Evolutionary conservation across 768 basidiomycete genomes (phyloP).

Genomic region (Tulasnella calospora): DNA sequence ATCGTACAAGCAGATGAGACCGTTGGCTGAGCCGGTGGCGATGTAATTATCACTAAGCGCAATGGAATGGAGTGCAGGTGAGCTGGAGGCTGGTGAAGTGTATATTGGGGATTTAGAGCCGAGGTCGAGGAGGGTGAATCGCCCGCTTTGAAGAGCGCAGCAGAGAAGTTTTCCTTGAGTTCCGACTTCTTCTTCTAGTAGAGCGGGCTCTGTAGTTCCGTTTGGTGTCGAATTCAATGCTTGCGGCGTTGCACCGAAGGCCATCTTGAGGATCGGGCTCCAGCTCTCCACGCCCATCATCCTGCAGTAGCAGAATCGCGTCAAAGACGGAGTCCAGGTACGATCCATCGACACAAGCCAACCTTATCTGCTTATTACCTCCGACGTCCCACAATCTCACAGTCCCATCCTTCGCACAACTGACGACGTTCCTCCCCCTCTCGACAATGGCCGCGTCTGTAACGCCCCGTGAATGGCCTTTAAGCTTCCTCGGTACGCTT

Average conservation of each 20-base stretch:
- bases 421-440: constrained; percentile 61
- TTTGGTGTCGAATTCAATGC: constrained; percentile 6
- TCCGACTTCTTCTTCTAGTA: constrained; percentile 42
- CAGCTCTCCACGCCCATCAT: constrained; percentile 42
- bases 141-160: constrained; percentile 52
- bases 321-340: neutral
- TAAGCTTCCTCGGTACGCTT: constrained; percentile 55
- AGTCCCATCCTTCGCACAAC: constrained; percentile 62
- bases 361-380: constrained; percentile 45
- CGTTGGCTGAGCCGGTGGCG: constrained; percentile 55
- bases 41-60: constrained; percentile 44
- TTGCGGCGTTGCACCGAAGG: constrained; percentile 40
- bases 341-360: neutral
- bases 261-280: constrained; percentile 46
- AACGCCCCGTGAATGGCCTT: constrained; percentile 60
- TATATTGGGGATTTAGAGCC: constrained; percentile 37
- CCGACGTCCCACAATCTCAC: constrained; percentile 70
- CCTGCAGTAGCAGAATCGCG: neutral
- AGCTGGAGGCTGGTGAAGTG: constrained; percentile 30
- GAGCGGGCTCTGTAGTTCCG: constrained; percentile 1
- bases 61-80: constrained; percentile 43
- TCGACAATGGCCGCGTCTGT: constrained; percentile 61
- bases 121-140: constrained; percentile 55
- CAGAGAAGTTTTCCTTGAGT: constrained; percentile 48
- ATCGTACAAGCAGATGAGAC: constrained; percentile 55